Base-by-base conservation (phyloP, 1,284 basidiomycete genomes). In the Marasmius oreades region DNA sequence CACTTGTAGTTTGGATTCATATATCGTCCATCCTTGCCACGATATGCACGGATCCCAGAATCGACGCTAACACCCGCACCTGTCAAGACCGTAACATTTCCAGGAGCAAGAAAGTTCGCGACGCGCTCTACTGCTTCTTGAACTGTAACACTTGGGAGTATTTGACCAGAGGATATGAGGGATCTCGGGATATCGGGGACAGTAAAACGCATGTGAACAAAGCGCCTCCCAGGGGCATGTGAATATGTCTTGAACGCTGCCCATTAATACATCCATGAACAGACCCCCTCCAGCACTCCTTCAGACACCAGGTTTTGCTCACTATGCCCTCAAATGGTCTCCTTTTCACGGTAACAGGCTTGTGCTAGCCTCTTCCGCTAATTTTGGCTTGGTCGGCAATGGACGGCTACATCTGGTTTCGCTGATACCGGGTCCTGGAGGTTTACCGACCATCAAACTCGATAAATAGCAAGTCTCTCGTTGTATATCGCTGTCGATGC, bases 381-480 rank as follows among this genome's bases (percentile, higher is more conserved):
- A 98, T 73, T 98, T 93, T 70, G 95, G 96, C 2, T 79, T 98
- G 4, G 90, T 98, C 24, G 96, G 96, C 16, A 98, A 98, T 70
- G 96, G 96, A 1, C 79, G 93, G 28, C 70, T 96, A 45, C 88
- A 93, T 68, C 70, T 95, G 24, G 77, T 85, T 47, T 82, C 82
- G 7, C 68, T 85, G 22, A 73, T 71, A 22, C 76, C 77, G 20
- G 77, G 73, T 5, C 78, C 79, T 0, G 77, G 74, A 3, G 75
- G 82, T 11, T 53, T 69, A 20, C 72, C 76, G 24, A 67, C 62
- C 26, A 61, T 88, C 55, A 76, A 72, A 23, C 60, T 90, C 28
- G 88, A 92, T 61, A 90, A 89, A 73, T 76, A 78, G 88, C 91
- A 71, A 69, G 83, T 75, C 14, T 26, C 23, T 7, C 24, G 16